Percentiles rank a stretch among this genome's conserved stretches.
Conservation (phyloP, 257 asterid species). For the Vinca minor region DNA sequence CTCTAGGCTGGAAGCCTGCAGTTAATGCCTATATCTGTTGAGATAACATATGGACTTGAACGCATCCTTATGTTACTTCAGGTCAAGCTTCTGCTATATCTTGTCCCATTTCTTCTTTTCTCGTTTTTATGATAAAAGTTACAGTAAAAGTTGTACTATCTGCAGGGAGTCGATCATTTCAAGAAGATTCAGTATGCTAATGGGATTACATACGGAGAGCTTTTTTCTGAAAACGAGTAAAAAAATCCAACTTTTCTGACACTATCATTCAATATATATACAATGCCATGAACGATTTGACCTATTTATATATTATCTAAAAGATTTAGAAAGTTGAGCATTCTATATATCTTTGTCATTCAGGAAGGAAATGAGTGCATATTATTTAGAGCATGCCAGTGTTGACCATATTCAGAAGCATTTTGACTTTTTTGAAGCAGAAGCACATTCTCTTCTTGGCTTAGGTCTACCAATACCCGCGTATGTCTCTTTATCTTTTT, state of each 20-base stretch:
- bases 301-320: neutral
- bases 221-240: conserved; percentile 93
- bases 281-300: neutral
- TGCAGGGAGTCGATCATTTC: conserved; percentile 98
- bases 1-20: conserved; percentile 91
- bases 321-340: conserved; percentile 8
- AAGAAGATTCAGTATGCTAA: conserved; percentile 89
- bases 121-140: conserved; percentile 11
- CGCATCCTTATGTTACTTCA: conserved; percentile 97
- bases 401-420: conserved; percentile 80
- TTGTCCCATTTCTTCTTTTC: conserved; percentile 14
- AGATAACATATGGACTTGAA: conserved; percentile 96
- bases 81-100: conserved; percentile 38
- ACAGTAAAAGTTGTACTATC: conserved; percentile 17
- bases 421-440: conserved; percentile 86
- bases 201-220: conserved; percentile 97
- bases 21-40: conserved; percentile 82
- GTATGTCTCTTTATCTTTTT: conserved; percentile 36
- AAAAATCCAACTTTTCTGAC: conserved; percentile 9
- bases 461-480: conserved; percentile 96
- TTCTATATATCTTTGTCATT: conserved; percentile 12
- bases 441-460: conserved; percentile 76
- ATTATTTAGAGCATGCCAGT: conserved; percentile 89
- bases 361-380: conserved; percentile 99
- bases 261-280: neutral